Evolutionary conservation across 768 basidiomycete species (phyloP).

Genomic region (Russula lepida): DNA sequence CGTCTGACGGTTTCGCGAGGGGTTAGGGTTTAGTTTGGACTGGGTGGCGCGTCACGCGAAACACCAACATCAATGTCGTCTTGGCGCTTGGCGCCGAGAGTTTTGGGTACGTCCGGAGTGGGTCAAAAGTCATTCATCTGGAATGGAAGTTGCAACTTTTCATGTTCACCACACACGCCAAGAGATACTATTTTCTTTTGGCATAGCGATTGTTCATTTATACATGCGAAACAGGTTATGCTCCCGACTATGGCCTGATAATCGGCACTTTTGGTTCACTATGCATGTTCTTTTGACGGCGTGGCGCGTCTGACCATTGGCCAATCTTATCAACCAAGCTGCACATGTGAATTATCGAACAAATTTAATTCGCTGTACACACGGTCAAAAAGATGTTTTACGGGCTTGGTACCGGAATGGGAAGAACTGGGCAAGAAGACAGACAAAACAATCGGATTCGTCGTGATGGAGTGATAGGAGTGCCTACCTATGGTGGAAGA

Average conservation of each 20-base stretch:
- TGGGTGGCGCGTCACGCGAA: too few relatives aligned
- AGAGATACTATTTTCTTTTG: conserved; percentile 1
- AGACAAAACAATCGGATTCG: not conserved
- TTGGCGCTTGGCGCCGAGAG: not conserved
- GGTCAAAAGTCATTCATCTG: not conserved
- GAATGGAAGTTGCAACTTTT: not conserved
- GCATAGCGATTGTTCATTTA: not conserved
- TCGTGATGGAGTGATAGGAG: not conserved
- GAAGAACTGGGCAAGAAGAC: not conserved
- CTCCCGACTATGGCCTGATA: not conserved
- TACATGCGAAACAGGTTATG: not conserved
- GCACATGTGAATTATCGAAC: not conserved
- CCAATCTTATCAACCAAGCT: not conserved
- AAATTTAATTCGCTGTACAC: not conserved
- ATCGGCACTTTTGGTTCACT: not conserved
- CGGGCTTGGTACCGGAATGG: not conserved
- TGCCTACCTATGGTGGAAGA: conserved; percentile 9
- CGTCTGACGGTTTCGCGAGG: not conserved
- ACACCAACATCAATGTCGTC: not conserved
- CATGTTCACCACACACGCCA: not conserved
- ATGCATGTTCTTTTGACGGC: not conserved
- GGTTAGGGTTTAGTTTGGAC: conserved; percentile 10
- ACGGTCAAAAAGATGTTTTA: not conserved
- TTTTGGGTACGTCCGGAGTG: not conserved
- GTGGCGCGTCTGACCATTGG: not conserved